Base-by-base conservation (phyloP, 2,329 filamentous ascomycete species). In the Fusarium nodosum region DNA sequence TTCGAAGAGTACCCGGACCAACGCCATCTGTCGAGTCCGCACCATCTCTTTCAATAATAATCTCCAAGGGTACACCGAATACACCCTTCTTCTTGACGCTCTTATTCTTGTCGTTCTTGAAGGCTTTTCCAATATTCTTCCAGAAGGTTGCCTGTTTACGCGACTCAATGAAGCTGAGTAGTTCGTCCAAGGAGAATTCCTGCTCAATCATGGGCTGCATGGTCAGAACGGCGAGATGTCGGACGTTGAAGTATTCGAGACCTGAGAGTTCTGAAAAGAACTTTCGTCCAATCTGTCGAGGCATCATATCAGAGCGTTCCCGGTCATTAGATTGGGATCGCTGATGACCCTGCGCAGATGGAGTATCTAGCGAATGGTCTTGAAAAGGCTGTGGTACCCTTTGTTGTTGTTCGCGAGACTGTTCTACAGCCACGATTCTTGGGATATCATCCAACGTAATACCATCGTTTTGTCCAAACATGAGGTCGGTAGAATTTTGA, bases 1-100 rank as follows among this genome's bases (percentile, higher is more conserved):
- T 93, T 55, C 93, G 91, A 59, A 99, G 85, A 16, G 93, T 91
- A 20, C 94, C 95, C 13, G 96, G 94, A 1, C 96, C 96, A 65
- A 99, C 93, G 36, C 96, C 96, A 77, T 98, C 94, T 1, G 94
- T 98, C n/a, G 94, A 98, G 77, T 99, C 96, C 41, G 96, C 95
- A 44, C 95, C 95, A 74, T 97, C 95, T 68, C 93, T 91, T 70
- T 99, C 96, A 42, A 97, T 91, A 50, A 99, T 91, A 38, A 92
- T 83, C 68, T 99, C 96, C 24, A 99, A 83, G 5, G 92, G 90
- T 30, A 98, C 92, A 39, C 95, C 93, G 77, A 99, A 99, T 26
- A 97, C 90, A 41, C 93, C 95, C 83, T 97, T 97, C 83, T 97
- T 97, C 82, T 97, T 97, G 71, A 88, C 87, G 33, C 81, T 87